Conservation (phyloP, 345 rosid genomes). For the Corymbia maculata region DNA sequence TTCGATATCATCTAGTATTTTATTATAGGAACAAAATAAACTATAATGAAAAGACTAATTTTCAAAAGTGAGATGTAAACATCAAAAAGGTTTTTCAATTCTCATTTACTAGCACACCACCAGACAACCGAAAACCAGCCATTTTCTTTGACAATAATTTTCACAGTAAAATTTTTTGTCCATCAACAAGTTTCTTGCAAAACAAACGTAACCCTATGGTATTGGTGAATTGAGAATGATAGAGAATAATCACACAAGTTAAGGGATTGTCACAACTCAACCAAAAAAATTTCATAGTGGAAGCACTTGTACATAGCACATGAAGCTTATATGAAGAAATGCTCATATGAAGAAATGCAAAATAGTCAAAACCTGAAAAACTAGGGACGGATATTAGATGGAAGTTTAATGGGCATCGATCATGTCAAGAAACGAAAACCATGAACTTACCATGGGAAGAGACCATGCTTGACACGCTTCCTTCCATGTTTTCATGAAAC, state of each 20-base stretch:
- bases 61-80: not conserved
- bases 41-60: not conserved
- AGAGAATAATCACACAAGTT: not conserved
- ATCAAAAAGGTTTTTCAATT: not conserved
- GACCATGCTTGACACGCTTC: slow-evolving; percentile 43
- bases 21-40: not conserved
- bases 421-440: not conserved
- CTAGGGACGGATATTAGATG: not conserved
- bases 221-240: not conserved
- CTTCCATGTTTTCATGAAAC: slow-evolving; percentile 68
- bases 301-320: not conserved
- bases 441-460: slow-evolving; percentile 30
- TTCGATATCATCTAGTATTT: not conserved
- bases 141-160: not conserved
- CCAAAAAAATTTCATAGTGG: not conserved
- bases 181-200: not conserved
- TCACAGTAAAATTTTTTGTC: not conserved
- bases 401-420: not conserved
- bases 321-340: not conserved
- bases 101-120: not conserved
- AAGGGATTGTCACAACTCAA: not conserved
- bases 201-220: not conserved
- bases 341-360: too few relatives aligned
- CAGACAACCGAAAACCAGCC: not conserved
- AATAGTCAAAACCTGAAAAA: too few relatives aligned